Base-by-base conservation (phyloP, 2,329 filamentous ascomycete genomes). In the Curvularia spicifera region DNA sequence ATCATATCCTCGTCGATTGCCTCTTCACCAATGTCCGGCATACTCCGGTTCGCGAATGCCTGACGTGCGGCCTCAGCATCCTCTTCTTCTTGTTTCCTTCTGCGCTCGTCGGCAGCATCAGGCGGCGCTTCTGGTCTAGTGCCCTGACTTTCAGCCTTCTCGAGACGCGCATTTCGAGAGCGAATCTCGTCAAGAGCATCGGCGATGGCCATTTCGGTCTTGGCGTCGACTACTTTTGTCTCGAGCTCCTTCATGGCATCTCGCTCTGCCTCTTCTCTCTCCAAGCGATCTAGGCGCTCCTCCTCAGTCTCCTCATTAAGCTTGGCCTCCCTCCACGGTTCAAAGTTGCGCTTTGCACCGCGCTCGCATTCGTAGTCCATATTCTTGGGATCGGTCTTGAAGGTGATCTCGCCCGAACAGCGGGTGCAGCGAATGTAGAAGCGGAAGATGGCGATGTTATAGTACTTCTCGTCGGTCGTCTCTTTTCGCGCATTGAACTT, bases 401-500 rank as follows among this genome's bases (percentile, higher is more conserved):
- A 96, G 0, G 91, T 93, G 67, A 98, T 97, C 73, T 97, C 92
- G 43, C 86, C 88, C 43, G 84, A 88, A 78, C 94, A 97, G 47
- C 92, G 82, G 33, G 93, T 96, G 78, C 94, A 97, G 7, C 91
- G 85, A 70, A 78, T 96, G 79, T 93, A 95, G 82, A 98, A 97
- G 29, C 90, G 87, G 79, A 89, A 95, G 63, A 96, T 93, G 60
- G 91, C 87, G 61, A 98, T 96, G 49, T 86, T 86, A 46, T 97
- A 87, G 80, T 99, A 99, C 67, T 89, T 91, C 70, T 97, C 91
- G 20, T 95, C 90, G 0, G 91, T 92, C 0, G 91, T 97, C 73
- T 97, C 93, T 73, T 99, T 99, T 35, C 91, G 85, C 2, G 92
- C 90, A 79, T 98, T 98, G 84, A 98, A 98, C 72, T 97, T 98